Conservation (phyloP, 176 grass and related monocot genomes). For the Lolium perenne region DNA sequence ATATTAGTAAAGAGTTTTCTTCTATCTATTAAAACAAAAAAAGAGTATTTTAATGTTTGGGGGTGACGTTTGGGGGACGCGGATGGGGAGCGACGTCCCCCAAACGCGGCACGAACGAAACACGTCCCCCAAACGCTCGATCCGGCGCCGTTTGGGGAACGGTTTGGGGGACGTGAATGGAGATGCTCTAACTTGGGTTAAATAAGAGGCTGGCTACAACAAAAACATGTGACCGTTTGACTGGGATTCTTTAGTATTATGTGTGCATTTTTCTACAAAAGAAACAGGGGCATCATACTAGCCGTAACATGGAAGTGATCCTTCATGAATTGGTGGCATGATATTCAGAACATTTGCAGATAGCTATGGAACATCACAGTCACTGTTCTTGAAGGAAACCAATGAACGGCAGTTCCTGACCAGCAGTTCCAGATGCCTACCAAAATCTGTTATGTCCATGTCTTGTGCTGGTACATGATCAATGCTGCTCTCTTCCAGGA, state of each 20-base stretch:
- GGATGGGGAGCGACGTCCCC: no score
- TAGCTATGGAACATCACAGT: not conserved
- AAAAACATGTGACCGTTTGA: slow-evolving; percentile 2
- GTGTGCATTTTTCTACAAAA: not conserved
- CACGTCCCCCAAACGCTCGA: no score
- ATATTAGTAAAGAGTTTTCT: no score
- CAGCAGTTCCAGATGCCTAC: not conserved
- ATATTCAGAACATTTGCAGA: not conserved
- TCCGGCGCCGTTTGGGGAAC: no score
- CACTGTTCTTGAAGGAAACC: not conserved
- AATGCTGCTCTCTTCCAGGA: slow-evolving; percentile 1
- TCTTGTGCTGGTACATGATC: not conserved
- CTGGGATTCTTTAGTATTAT: slow-evolving; percentile 1
- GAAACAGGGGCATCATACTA: not conserved
- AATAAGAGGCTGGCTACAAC: not conserved
- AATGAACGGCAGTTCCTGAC: not conserved
- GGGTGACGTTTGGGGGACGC: no score
- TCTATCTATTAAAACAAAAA: no score
- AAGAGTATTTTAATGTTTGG: no score
- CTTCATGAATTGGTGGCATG: not conserved
- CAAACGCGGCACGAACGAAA: no score
- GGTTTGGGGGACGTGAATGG: no score
- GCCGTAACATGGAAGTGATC: not conserved
- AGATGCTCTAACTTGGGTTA: slow-evolving; percentile 1
- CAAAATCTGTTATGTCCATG: slow-evolving; percentile 1